phyloP scores from a whole-genome alignment of 1,284 basidiomycete species.

The Irpex rosettiformis region DNA sequence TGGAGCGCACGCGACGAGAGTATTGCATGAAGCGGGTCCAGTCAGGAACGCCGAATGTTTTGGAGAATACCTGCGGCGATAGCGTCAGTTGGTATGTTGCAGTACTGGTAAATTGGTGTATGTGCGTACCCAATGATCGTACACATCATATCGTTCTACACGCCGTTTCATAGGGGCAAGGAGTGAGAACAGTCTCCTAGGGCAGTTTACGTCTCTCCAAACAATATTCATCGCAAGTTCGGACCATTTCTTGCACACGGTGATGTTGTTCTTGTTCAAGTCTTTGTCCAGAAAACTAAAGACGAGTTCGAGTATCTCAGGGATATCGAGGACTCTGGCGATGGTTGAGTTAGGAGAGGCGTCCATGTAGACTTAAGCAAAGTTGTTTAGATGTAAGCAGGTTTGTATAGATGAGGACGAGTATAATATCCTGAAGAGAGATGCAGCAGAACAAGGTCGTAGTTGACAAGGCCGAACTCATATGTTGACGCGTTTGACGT shows the following conservation, averaged over 20 bases:
- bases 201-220: conserved; percentile 28
- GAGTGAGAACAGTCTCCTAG: conserved; percentile 37
- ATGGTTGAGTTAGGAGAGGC: neutral
- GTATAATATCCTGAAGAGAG: too few species aligned
- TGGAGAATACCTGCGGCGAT: conserved; percentile 34
- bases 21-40: conserved; percentile 58
- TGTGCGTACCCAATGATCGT: neutral
- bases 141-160: neutral
- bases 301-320: conserved; percentile 29
- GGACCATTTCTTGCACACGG: conserved; percentile 29
- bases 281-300: conserved; percentile 22
- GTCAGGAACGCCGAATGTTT: conserved; percentile 43
- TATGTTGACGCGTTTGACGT: too few species aligned
- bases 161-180: conserved; percentile 34
- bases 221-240: conserved; percentile 27
- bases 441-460: too few species aligned
- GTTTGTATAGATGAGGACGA: too few species aligned
- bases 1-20: conserved; percentile 45
- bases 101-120: neutral
- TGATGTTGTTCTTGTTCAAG: conserved; percentile 20
- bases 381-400: too few species aligned
- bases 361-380: too few species aligned
- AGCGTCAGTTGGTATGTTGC: neutral
- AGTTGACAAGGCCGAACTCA: too few species aligned
- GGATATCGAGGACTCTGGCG: conserved; percentile 26